Base-by-base conservation (phyloP, 2,329 filamentous ascomycete genomes). In the Ceratocystiopsis sp. region DNA sequence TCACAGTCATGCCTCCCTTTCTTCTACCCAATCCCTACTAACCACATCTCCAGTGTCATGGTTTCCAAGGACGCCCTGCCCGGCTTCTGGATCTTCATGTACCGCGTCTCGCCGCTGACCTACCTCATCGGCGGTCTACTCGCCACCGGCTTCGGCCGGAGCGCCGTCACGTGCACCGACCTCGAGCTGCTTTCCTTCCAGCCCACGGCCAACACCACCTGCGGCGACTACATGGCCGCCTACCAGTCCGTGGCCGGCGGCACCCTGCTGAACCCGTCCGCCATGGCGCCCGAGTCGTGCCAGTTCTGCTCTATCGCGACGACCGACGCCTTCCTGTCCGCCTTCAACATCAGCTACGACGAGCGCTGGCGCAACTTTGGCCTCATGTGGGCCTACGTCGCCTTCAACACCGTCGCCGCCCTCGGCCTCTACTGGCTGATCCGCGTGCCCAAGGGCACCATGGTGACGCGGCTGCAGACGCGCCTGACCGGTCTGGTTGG, bases 71-170 rank as follows among this genome's bases (percentile, higher is more conserved):
- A 53, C 3, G 64, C 67, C 0, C 64, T 85, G 0, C 80, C 80
- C 0, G 69, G 75, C 0, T 85, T 85, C 63, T 85, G 80, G 80
- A 73, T 75, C 47, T 84, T 83, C 61, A 84, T 84, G 80, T 81
- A 84, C 57, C 68, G 73, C 25, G 64, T 75, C 11, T 75, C 69
- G 0, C 78, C 77, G 10, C n/a, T 49, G 3, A 49, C 47, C 5
- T 84, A 83, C 57, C 74, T 68, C 66, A 74, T 85, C 45, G 67
- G 68, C 2, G 79, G 75, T 12, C 78, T 85, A 58, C 67, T 82
- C 2, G 66, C 75, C 1, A 81, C 78, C 0, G 71, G 79, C 55
- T 63, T 86, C 2, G 68, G 75, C 42, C 65, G 59, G 14, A 62
- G 75, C 2, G 37, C 53, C 0, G 66, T 81, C 16, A 48, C 53